Percentiles rank a stretch among this genome's conserved stretches.
Evolutionary conservation across 1,284 basidiomycete species (phyloP).

Genomic region (Ceratobasidium theobromae): DNA sequence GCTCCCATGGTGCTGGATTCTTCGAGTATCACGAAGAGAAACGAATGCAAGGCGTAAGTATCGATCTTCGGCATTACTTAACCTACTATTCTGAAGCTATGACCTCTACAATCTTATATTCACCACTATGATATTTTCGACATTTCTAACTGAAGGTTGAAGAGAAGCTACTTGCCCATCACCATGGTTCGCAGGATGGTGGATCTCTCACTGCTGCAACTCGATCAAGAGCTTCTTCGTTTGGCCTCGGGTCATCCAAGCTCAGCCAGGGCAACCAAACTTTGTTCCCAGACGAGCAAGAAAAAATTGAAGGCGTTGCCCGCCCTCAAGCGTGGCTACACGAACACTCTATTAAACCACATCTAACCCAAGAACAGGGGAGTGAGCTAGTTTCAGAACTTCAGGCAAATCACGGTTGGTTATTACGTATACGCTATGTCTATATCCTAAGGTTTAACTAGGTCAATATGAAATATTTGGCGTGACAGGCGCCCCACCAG

Average conservation of each 20-base stretch:
- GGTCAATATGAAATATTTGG: background rate
- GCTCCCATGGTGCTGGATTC: conserved; percentile 50
- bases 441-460: background rate
- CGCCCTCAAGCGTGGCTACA: conserved; percentile 42
- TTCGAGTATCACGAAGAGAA: conserved; percentile 77
- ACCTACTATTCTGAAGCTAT: no score
- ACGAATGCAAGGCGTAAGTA: conserved; percentile 63
- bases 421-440: background rate
- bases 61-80: background rate
- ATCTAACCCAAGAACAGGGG: conserved; percentile 35
- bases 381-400: conserved; percentile 34
- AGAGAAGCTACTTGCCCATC: conserved; percentile 20
- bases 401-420: conserved; percentile 15
- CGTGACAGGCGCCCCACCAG: background rate
- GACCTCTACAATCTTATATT: no score
- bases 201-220: conserved; percentile 20
- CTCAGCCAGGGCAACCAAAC: background rate
- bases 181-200: conserved; percentile 25
- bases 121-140: no score
- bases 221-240: conserved; percentile 30
- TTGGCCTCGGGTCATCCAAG: conserved; percentile 8
- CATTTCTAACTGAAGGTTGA: conserved; percentile 5
- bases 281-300: conserved; percentile 7
- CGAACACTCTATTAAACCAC: conserved; percentile 26
- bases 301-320: conserved; percentile 20